Conservation (phyloP, 805 yeast species). For the Kazachstania africana region DNA sequence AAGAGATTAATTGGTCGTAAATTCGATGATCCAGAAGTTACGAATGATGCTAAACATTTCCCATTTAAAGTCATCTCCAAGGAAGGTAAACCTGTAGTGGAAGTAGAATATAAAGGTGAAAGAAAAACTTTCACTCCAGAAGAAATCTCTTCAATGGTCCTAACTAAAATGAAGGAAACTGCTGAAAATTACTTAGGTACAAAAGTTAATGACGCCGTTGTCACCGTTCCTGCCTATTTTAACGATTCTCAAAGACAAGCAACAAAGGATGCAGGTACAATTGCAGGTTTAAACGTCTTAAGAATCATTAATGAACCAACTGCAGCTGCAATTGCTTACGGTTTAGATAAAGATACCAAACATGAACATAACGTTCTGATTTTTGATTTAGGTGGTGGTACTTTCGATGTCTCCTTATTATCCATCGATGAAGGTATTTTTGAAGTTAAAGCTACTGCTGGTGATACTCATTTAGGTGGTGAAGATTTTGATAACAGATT, state of each 20-base stretch:
- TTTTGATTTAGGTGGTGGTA: constrained; percentile 96
- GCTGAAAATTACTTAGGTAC: constrained; percentile 83
- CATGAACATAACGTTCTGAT: constrained; percentile 81
- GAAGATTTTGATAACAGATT: constrained; percentile 94
- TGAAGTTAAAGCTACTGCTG: constrained; percentile 82
- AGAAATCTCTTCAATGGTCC: constrained; percentile 89
- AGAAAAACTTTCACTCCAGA: constrained; percentile 83
- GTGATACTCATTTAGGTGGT: constrained; percentile 83
- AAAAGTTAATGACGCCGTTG: constrained; percentile 78
- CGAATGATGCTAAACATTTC: constrained; percentile 68
- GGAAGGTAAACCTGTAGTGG: constrained; percentile 68
- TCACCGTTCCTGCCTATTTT: constrained; percentile 95
- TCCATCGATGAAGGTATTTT: constrained; percentile 93
- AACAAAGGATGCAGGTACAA: constrained; percentile 93
- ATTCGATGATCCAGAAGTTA: constrained; percentile 68
- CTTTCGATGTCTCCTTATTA: constrained; percentile 88
- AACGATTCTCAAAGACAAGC: constrained; percentile 98
- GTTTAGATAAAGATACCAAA: constrained; percentile 67
- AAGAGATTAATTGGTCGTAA: constrained; percentile 92
- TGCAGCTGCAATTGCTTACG: constrained; percentile 96
- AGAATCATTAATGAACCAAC: constrained; percentile 96
- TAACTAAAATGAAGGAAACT: constrained; percentile 80
- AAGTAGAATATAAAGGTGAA: constrained; percentile 77
- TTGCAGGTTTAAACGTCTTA: constrained; percentile 89
- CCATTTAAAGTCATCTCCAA: constrained; percentile 72